Conservation (phyloP, 768 basidiomycete species). For the Suillus americanus region DNA sequence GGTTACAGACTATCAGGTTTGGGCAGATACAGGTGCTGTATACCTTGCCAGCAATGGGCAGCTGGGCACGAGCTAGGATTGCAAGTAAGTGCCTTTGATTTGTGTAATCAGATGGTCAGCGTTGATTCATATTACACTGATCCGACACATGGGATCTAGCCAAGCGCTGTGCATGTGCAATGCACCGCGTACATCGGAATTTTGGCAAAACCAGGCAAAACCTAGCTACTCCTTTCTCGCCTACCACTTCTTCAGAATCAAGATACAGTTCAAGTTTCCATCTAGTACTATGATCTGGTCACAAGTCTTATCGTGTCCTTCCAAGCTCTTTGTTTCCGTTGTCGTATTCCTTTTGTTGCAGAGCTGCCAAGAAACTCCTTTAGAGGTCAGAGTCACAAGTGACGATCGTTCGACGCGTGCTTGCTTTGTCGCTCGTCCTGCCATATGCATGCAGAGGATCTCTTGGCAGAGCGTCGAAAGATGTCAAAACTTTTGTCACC, state of each 20-base stretch:
- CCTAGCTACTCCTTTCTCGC: background rate
- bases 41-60: slow-evolving; percentile 58
- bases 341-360: background rate
- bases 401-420: background rate
- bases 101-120: background rate
- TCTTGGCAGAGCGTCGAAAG: background rate
- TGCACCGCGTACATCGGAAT: background rate
- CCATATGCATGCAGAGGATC: background rate
- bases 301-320: background rate
- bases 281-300: background rate
- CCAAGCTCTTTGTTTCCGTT: background rate
- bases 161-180: background rate
- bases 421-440: background rate
- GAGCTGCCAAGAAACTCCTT: background rate
- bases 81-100: background rate
- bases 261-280: background rate
- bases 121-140: background rate
- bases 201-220: background rate
- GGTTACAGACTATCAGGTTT: slow-evolving; percentile 61
- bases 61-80: slow-evolving; percentile 22
- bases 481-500: background rate
- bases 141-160: background rate
- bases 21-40: slow-evolving; percentile 67
- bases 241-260: background rate
- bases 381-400: background rate